Evolutionary conservation across 495 filamentous ascomycete genomes (phyloP).

Genomic region (Talaromyces ruber): DNA sequence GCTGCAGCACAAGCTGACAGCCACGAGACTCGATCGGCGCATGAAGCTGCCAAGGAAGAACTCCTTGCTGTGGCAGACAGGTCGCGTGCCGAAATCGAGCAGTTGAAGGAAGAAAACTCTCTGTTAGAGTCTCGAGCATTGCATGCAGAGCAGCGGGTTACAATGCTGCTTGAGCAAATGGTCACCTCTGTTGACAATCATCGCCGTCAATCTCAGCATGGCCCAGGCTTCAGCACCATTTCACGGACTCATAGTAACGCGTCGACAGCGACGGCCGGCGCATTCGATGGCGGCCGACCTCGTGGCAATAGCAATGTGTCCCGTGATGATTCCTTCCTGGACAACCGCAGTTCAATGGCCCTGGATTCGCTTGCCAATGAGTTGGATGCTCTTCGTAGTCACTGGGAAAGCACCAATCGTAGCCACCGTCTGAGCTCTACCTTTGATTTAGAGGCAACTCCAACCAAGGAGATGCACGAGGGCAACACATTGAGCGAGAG

Average conservation of each 20-base stretch:
- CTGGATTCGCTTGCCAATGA: slow-evolving; percentile 87
- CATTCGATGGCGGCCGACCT: slow-evolving; percentile 18
- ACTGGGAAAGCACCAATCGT: slow-evolving; percentile 94
- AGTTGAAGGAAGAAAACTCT: slow-evolving; percentile 72
- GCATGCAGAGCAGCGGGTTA: slow-evolving; percentile 89
- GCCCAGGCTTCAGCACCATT: slow-evolving; percentile 29
- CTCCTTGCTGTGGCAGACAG: slow-evolving; percentile 46
- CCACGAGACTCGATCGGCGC: slow-evolving; percentile 46
- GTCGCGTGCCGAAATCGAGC: slow-evolving; percentile 62
- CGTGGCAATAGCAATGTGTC: slow-evolving; percentile 36
- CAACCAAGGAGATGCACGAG: slow-evolving; percentile 42
- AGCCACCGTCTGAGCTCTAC: slow-evolving; percentile 76
- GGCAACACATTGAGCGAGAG: slow-evolving; percentile 52
- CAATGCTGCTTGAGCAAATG: slow-evolving; percentile 86
- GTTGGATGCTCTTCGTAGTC: slow-evolving; percentile 75
- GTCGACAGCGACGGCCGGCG: slow-evolving; percentile 31
- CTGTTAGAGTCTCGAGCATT: slow-evolving; percentile 71
- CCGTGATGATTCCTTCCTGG: slow-evolving; percentile 54
- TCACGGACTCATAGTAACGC: slow-evolving; percentile 36
- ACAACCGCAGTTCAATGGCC: slow-evolving; percentile 71
- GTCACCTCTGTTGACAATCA: slow-evolving; percentile 91
- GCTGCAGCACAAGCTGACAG: slow-evolving; percentile 56
- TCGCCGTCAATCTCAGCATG: slow-evolving; percentile 65
- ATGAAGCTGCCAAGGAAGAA: slow-evolving; percentile 50
- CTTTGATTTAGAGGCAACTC: slow-evolving; percentile 74